These are phyloP conservation scores for Suillus fuscotomentosus DNA, from an alignment of 768 basidiomycete genomes.

Conservation along the genomic window DNA sequence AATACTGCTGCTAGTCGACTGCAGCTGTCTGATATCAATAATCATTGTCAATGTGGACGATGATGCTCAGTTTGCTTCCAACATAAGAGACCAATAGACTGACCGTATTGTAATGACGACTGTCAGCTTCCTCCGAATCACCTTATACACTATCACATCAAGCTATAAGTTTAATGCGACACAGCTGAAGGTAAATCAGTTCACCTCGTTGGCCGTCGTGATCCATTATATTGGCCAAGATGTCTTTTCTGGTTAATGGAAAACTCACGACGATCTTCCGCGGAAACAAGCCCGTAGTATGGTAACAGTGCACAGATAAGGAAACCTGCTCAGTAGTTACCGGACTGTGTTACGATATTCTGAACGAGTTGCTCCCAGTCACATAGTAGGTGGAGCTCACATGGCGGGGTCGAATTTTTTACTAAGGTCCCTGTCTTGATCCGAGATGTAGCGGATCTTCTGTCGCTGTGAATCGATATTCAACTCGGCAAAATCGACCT, in stretches of 20 bases:
- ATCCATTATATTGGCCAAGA: not conserved
- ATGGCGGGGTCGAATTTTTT: not conserved
- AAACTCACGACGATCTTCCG: slow-evolving; percentile 1
- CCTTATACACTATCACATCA: not conserved
- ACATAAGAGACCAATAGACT: not conserved
- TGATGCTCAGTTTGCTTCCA: not conserved
- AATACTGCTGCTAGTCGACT: slow-evolving; percentile 2
- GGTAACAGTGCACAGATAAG: slow-evolving; percentile 2
- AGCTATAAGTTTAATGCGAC: not conserved
- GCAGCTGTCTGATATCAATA: slow-evolving; percentile 2
- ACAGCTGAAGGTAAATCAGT: not conserved
- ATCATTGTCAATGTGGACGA: no score
- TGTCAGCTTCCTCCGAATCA: not conserved
- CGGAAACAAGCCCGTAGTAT: not conserved
- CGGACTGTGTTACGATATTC: no score
- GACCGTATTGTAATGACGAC: not conserved
- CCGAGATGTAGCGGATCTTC: not conserved
- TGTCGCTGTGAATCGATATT: not conserved
- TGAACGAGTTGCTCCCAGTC: no score
- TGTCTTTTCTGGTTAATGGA: not conserved
- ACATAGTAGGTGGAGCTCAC: no score
- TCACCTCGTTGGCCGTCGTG: slow-evolving; percentile 5
- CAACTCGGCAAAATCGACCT: slow-evolving; percentile 5
- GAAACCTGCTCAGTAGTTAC: not conserved
- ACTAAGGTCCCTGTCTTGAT: not conserved